phyloP scores from a whole-genome alignment of 176 grass and related monocot species.

The maize (Zea mays) region DNA sequence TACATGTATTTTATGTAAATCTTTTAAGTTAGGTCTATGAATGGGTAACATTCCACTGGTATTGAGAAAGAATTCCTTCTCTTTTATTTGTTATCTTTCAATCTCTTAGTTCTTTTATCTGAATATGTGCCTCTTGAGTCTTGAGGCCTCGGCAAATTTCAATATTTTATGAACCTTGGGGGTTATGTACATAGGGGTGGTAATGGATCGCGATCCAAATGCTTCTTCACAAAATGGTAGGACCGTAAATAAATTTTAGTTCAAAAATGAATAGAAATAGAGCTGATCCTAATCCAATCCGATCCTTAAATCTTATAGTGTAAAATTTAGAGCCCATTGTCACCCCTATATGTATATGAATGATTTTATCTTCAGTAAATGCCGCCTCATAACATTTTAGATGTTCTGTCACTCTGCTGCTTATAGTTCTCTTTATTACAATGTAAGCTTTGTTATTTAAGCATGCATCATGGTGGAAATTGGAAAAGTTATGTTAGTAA shows the following conservation, averaged over 20 bases:
- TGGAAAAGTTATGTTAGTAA: constrained; percentile 25
- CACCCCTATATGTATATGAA: background rate
- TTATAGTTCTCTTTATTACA: constrained; percentile 24
- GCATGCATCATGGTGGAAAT: constrained; percentile 8
- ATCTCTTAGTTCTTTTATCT: background rate
- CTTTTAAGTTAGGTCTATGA: constrained; percentile 11
- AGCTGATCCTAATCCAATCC: too few species aligned
- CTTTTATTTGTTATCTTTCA: constrained; percentile 11
- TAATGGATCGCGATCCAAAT: too few species aligned
- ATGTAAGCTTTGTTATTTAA: constrained; percentile 18
- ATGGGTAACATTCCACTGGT: background rate
- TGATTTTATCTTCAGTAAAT: background rate
- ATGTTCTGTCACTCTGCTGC: background rate
- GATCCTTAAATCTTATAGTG: too few species aligned
- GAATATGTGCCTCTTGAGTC: constrained; percentile 2
- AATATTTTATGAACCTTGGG: constrained; percentile 24
- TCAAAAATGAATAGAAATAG: too few species aligned
- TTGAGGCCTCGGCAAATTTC: constrained; percentile 8
- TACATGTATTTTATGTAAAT: background rate
- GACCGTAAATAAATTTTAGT: too few species aligned
- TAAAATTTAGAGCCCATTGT: too few species aligned
- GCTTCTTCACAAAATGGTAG: too few species aligned
- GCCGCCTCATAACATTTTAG: background rate
- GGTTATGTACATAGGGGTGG: background rate
- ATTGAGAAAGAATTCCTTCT: background rate